These are phyloP conservation scores for Saccharomycopsis malanga DNA, from an alignment of 805 yeast genomes.

Conservation along the genomic window DNA sequence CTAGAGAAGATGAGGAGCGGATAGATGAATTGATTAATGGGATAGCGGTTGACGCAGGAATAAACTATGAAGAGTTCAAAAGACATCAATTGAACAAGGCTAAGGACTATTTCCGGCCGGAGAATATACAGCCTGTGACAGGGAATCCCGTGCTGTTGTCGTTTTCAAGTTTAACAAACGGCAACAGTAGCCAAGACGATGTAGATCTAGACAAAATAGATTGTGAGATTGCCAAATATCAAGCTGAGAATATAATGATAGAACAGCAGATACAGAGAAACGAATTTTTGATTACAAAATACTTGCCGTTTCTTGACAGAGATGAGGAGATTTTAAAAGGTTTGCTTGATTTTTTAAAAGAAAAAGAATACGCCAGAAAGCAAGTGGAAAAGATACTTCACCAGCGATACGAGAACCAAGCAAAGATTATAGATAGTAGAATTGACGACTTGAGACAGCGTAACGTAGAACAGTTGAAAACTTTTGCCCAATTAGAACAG, in stretches of 20 bases:
- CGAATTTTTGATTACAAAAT: conserved; percentile 17
- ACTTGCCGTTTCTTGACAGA: conserved; percentile 18
- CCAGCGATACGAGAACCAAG: conserved; percentile 5
- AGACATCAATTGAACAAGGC: conserved; percentile 14
- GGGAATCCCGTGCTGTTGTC: no score
- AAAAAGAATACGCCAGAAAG: conserved; percentile 9
- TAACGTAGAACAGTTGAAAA: conserved; percentile 6
- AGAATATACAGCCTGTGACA: background rate
- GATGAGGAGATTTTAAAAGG: conserved; percentile 22
- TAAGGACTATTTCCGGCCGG: conserved; percentile 14
- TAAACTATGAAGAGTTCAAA: conserved; percentile 20
- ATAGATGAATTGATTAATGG: conserved; percentile 16
- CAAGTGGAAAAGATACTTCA: conserved; percentile 17
- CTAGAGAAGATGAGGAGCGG: conserved; percentile 16
- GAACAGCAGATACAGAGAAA: conserved; percentile 20
- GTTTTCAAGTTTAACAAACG: background rate
- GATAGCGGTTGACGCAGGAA: conserved; percentile 20
- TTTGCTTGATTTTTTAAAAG: conserved; percentile 19
- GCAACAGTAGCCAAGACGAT: conserved; percentile 1
- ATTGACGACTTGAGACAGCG: conserved; percentile 6
- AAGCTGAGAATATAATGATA: conserved; percentile 13
- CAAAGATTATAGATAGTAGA: conserved; percentile 1
- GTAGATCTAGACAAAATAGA: conserved; percentile 9
- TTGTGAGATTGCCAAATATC: conserved; percentile 13
- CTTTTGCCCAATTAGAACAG: background rate